A percentile compares a stretch with the other conserved stretches of the same genome.
These are phyloP conservation scores for Leccinum broughii DNA, from an alignment of 768 basidiomycete genomes.

Conservation along the genomic window DNA sequence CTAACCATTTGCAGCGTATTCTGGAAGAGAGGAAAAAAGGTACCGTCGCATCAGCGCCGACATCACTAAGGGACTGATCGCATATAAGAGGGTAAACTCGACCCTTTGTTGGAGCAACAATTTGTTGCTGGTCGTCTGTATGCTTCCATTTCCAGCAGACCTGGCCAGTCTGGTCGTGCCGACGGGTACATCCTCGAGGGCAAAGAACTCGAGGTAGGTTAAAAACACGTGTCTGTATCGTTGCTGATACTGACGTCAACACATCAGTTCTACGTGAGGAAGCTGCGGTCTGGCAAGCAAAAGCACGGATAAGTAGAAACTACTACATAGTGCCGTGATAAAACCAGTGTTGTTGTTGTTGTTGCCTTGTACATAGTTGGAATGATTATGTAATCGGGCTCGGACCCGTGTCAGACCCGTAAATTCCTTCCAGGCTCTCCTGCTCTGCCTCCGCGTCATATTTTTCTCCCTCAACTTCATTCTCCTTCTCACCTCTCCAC, in stretches of 20 bases:
- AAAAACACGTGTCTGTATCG: background rate
- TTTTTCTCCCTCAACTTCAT: slow-evolving; percentile 4
- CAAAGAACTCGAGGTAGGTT: slow-evolving; percentile 90
- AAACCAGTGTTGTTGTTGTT: too few relatives aligned
- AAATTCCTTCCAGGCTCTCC: slow-evolving; percentile 26
- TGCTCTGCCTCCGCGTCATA: slow-evolving; percentile 35
- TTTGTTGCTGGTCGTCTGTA: slow-evolving; percentile 96
- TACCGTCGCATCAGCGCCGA: slow-evolving; percentile 32
- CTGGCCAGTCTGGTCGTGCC: slow-evolving; percentile 93
- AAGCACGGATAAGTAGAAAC: slow-evolving; percentile 70
- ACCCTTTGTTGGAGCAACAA: slow-evolving; percentile 83
- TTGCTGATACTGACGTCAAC: slow-evolving; percentile 24
- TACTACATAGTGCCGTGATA: too few relatives aligned
- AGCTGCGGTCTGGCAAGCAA: slow-evolving; percentile 91
- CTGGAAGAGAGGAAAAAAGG: slow-evolving; percentile 92
- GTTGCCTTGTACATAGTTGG: background rate
- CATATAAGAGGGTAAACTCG: slow-evolving; percentile 80
- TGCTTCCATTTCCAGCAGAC: slow-evolving; percentile 90
- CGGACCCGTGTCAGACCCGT: slow-evolving; percentile 27
- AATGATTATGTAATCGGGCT: slow-evolving; percentile 25
- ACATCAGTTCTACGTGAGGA: slow-evolving; percentile 87
- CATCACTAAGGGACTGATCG: slow-evolving; percentile 18
- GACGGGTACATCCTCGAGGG: slow-evolving; percentile 99
- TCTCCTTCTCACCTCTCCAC: slow-evolving; percentile 5
- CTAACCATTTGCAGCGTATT: slow-evolving; percentile 86